Base-by-base conservation (phyloP, 441 rosid species). In the Adansonia rubrostipa region DNA sequence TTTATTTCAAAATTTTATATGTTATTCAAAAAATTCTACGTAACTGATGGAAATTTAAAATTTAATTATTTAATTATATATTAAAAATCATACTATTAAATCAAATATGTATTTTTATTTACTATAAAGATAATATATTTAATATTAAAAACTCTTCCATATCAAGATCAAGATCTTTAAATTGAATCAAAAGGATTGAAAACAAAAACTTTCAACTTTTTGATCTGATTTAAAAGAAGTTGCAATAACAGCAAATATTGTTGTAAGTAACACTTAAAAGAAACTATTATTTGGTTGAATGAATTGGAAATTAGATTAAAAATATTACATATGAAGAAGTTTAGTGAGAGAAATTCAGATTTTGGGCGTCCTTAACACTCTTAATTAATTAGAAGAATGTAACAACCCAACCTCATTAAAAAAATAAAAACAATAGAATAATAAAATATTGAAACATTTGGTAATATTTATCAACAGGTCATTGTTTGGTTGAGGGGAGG, bases 401-500 rank as follows among this genome's bases (percentile, higher is more conserved):
- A 19, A 57, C 10, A 57, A 19, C 9, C 2, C 4, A 56, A 56
- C 24, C 3, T 47, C 8, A 4, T 53, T 1, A 5, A 56, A 17
- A n/a, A 57, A 57, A 17, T 20, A 0, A 57, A 36, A 36, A 36
- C 40, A 36, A 36, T 36, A 3, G 40, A 36, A 11, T 0, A 40
- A 17, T 33, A n/a, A 44, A 17, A 42, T 44, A 69, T 13, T 69
- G 40, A 69, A 22, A 10, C 73, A 69, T 69, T 69, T 69, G 44
- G 58, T 4, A 24, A 22, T 22, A 56, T 56, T 9, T 11, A 19
- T 82, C 82, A 77, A 72, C 51, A 70, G 76, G 71, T 80, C 87
- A 88, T 88, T 70, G 74, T 84, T 79, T 86, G 91, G 84, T 79
- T 84, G 75, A 60, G 36, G 5, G 89, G 91, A 0, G 88, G 80